Evolutionary conservation across 768 basidiomycete species (phyloP).

Genomic region (Udeniomyces megalosporus): DNA sequence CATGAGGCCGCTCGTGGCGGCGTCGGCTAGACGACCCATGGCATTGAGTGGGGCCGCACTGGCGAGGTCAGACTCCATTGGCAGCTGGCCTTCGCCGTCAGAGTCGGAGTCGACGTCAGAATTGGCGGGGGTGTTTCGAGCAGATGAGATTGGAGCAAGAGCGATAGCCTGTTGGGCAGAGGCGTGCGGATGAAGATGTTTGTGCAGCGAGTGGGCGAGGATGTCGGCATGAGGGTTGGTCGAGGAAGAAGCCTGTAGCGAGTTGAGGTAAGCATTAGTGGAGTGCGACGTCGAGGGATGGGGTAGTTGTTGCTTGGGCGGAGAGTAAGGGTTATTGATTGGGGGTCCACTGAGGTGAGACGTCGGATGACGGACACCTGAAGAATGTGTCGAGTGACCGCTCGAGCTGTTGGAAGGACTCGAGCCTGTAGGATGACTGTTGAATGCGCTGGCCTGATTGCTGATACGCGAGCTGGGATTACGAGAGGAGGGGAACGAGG

Average conservation of each 20-base stretch:
- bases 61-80: neutral
- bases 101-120: slow-evolving; percentile 1
- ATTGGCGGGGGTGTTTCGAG: slow-evolving; percentile 6
- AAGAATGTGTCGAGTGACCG: neutral
- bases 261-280: too few species aligned
- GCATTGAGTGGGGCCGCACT: slow-evolving; percentile 28
- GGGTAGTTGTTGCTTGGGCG: neutral
- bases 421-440: neutral
- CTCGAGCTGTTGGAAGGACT: neutral
- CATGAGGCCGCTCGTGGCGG: slow-evolving; percentile 30
- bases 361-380: neutral
- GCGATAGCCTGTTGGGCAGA: neutral
- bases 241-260: neutral
- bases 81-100: slow-evolving; percentile 7
- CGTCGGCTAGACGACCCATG: slow-evolving; percentile 47
- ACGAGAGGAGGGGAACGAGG: slow-evolving; percentile 4
- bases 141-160: slow-evolving; percentile 4
- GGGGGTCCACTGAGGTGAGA: neutral
- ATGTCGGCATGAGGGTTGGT: neutral
- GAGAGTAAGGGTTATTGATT: neutral
- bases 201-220: neutral
- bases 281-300: neutral
- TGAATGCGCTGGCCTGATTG: neutral
- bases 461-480: neutral
- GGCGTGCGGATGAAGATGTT: neutral